Evolutionary conservation across 768 basidiomycete species (phyloP).

Genomic region (Collybia sp.): DNA sequence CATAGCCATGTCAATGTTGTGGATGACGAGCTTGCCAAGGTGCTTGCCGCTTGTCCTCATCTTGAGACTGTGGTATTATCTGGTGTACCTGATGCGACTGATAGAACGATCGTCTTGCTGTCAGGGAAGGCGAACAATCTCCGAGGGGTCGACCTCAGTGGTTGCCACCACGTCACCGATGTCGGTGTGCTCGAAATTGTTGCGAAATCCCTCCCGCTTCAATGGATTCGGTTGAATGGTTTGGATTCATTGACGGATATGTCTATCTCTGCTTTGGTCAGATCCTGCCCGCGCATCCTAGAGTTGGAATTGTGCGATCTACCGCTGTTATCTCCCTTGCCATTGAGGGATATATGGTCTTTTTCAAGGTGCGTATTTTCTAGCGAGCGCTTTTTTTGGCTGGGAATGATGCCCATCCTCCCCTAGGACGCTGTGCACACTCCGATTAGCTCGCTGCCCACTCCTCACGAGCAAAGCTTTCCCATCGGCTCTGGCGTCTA

Average conservation of each 20-base stretch:
- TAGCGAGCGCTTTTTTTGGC: conserved; percentile 6
- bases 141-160: conserved; percentile 71
- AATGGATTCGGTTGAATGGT: conserved; percentile 71
- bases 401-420: conserved; percentile 4
- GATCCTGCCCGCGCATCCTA: conserved; percentile 68
- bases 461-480: conserved; percentile 78
- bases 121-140: conserved; percentile 61
- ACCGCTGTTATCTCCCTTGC: conserved; percentile 58
- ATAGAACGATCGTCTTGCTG: conserved; percentile 63
- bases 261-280: conserved; percentile 65
- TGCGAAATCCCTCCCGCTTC: conserved; percentile 58
- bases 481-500: conserved; percentile 41
- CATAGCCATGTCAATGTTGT: conserved; percentile 35
- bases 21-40: conserved; percentile 55
- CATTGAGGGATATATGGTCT: conserved; percentile 78
- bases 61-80: conserved; percentile 67
- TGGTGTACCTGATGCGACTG: conserved; percentile 62
- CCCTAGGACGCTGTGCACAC: conserved; percentile 59
- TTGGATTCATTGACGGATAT: conserved; percentile 57
- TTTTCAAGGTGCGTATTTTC: conserved; percentile 54
- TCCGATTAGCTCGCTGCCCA: conserved; percentile 76
- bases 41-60: conserved; percentile 56
- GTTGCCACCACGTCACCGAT: conserved; percentile 74
- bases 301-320: conserved; percentile 80
- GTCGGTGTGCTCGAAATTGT: conserved; percentile 72